Base-by-base conservation (phyloP, 805 yeast genomes). In the Candida germanica region DNA sequence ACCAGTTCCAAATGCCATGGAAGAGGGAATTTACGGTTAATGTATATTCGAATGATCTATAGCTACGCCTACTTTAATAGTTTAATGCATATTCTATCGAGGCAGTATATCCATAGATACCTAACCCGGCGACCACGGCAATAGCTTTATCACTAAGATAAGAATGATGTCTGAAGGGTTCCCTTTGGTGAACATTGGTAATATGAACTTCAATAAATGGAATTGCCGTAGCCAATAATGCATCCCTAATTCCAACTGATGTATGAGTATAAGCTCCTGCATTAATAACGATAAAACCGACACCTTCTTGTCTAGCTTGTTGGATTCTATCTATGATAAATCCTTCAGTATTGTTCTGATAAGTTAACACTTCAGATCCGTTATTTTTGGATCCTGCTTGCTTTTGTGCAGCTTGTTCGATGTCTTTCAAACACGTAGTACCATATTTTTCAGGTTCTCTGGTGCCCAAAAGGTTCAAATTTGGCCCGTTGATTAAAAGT, bases 21-120 rank as follows among this genome's bases (percentile, higher is more conserved):
- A 87, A 51, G 80, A 79, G 29, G 96, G 96, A 2, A 58, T 89
- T 21, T 89, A 73, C 48, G 79, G 83, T 22, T 81, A 38, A 38
- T 16, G 11, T 6, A 5, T 15, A n/a, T n/a, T n/a, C 14, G 14
- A 9, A 31, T 13, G n/a, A n/a, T n/a, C n/a, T n/a, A n/a, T n/a
- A n/a, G n/a, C n/a, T n/a, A n/a, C n/a, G n/a, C n/a, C n/a, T 20
- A 20, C 10, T 26, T 44, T 43, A 62, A 42, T 62, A 62, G 40
- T 64, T 62, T 42, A 64, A 54, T 2, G 70, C 70, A 40, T 59
- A 64, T 38, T 64, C 69, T 17, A 64, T 56, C 29, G 65, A 56
- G 3, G 69, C 68, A 12, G 67, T 61, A 47, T 64, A 64, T 5
- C 71, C 71, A 36, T 63, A 64, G 12, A 62, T 67, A 17, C 71